These are phyloP conservation scores for Fonsecaea erecta DNA, from an alignment of 2,329 filamentous ascomycete genomes.

Conservation along the genomic window DNA sequence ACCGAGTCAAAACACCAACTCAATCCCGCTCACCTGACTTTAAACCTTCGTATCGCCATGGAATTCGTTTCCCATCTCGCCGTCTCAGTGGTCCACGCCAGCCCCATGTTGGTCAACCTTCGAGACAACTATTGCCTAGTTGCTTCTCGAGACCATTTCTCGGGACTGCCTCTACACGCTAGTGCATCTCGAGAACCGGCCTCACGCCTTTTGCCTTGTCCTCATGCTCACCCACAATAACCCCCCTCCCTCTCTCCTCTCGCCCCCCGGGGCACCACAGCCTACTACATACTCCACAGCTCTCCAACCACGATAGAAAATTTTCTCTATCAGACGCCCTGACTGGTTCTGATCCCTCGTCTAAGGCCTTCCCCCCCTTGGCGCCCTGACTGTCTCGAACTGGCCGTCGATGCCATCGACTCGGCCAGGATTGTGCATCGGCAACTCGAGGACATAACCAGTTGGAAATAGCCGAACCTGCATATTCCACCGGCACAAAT, in stretches of 20 bases:
- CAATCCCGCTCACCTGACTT: conserved; percentile 1
- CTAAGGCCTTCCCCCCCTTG: neutral
- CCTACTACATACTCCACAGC: neutral
- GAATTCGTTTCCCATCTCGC: conserved; percentile 13
- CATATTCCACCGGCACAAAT: conserved; percentile 13
- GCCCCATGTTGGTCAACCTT: neutral
- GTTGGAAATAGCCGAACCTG: conserved; percentile 11
- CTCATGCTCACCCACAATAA: neutral
- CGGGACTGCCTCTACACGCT: conserved; percentile 11
- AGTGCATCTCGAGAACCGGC: conserved; percentile 18
- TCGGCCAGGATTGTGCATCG: neutral
- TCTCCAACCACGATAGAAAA: conserved; percentile 5
- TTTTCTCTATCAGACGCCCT: neutral
- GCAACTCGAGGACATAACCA: neutral
- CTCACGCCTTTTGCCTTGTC: neutral
- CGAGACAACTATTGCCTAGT: neutral
- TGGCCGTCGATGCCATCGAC: neutral
- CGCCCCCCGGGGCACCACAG: neutral
- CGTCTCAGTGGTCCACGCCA: conserved; percentile 4
- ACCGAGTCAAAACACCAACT: neutral
- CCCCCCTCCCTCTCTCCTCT: too few relatives aligned
- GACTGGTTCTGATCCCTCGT: neutral
- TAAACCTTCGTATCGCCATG: neutral
- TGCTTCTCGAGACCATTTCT: conserved; percentile 17
- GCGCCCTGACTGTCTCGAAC: neutral